Percentiles rank a stretch among this genome's conserved stretches.
These are phyloP conservation scores for Phialophora macrospora DNA, from an alignment of 2,329 filamentous ascomycete genomes.

Conservation along the genomic window DNA sequence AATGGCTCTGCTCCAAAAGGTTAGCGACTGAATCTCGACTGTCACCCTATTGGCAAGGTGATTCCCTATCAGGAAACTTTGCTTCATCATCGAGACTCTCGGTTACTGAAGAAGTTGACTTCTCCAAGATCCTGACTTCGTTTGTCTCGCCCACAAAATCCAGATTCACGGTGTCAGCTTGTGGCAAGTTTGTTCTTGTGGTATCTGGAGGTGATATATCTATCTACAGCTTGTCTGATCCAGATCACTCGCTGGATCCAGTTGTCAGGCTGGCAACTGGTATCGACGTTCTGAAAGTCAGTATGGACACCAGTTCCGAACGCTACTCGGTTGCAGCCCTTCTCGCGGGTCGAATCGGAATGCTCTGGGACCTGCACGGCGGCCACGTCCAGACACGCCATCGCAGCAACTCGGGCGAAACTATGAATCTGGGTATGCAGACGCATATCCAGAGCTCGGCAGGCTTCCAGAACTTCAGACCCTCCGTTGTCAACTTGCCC, in stretches of 20 bases:
- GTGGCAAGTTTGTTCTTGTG: conserved; percentile 63
- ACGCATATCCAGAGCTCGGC: conserved; percentile 25
- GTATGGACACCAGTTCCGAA: conserved; percentile 65
- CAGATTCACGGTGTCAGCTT: conserved; percentile 61
- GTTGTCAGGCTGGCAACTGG: conserved; percentile 63
- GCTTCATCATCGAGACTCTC: conserved; percentile 24
- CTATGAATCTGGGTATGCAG: conserved; percentile 34
- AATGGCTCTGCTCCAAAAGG: conserved; percentile 53
- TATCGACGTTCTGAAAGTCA: conserved; percentile 61
- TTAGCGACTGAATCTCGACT: conserved; percentile 59
- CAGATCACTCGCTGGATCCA: conserved; percentile 47
- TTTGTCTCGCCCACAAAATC: conserved; percentile 22
- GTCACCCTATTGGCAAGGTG: conserved; percentile 49
- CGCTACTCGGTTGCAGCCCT: conserved; percentile 63
- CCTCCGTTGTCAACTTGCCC: conserved; percentile 11
- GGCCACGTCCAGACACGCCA: conserved; percentile 34
- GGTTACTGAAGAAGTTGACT: conserved; percentile 31
- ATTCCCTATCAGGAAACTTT: conserved; percentile 42
- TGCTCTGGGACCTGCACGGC: conserved; percentile 61
- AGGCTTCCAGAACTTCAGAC: conserved; percentile 1
- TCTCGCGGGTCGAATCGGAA: conserved; percentile 63
- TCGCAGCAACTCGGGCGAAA: conserved; percentile 32
- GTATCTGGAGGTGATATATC: conserved; percentile 60
- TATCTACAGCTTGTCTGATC: conserved; percentile 56
- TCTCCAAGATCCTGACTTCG: conserved; percentile 36